Evolutionary conservation across 805 yeast species (phyloP).

Genomic region (Cyberlindnera maritima): DNA sequence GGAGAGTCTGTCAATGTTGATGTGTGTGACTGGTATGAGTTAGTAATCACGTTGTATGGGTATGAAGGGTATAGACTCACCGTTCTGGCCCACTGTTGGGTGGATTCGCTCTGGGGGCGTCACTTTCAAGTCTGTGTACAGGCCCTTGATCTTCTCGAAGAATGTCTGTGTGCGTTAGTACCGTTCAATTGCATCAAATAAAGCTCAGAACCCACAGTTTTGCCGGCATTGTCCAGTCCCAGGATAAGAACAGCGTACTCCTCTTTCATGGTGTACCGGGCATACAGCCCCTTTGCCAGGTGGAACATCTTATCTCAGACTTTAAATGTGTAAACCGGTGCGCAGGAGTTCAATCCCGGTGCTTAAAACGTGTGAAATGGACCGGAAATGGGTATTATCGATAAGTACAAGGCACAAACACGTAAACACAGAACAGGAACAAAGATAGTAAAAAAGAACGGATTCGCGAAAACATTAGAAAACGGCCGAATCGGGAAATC

Average conservation of each 20-base stretch:
- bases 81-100: constrained; percentile 96
- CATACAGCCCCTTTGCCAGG: constrained; percentile 58
- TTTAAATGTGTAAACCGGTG: background rate
- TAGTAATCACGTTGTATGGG: constrained; percentile 1
- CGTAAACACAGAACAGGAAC: no score
- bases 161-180: constrained; percentile 40
- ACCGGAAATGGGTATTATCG: background rate
- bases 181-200: background rate
- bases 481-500: background rate
- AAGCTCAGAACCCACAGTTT: constrained; percentile 44
- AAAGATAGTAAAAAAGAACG: no score
- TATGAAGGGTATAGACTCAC: background rate
- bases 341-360: background rate
- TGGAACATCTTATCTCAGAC: constrained; percentile 52
- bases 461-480: background rate
- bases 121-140: constrained; percentile 46
- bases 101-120: constrained; percentile 60
- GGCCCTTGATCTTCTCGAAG: constrained; percentile 60
- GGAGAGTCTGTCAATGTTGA: constrained; percentile 35
- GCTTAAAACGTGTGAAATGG: background rate
- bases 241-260: constrained; percentile 77
- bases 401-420: no score
- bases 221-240: constrained; percentile 96
- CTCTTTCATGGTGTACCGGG: constrained; percentile 55
- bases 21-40: constrained; percentile 29